These are phyloP conservation scores for Musa acuminata DNA, from an alignment of 176 grass and related monocot genomes.

Conservation along the genomic window DNA sequence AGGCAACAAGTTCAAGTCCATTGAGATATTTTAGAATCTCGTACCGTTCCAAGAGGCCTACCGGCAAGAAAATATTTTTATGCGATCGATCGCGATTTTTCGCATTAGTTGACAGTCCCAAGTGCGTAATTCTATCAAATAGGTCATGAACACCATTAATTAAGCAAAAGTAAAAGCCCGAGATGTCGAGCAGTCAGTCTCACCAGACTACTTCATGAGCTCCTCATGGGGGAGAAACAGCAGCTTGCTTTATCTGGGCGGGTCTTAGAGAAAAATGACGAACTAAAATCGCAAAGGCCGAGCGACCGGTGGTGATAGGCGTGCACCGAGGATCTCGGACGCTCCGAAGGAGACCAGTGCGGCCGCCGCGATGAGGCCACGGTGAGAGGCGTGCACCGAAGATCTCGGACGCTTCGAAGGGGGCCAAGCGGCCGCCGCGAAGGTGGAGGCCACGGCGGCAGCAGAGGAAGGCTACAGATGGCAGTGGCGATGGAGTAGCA, in stretches of 20 bases:
- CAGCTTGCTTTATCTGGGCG: slow-evolving; percentile 37
- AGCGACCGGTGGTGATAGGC: slow-evolving; percentile 30
- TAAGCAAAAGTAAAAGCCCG: too few species aligned
- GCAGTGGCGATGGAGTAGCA: background rate
- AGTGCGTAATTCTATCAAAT: slow-evolving; percentile 4
- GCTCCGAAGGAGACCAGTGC: slow-evolving; percentile 21
- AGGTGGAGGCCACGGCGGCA: background rate
- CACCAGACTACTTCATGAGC: slow-evolving; percentile 87
- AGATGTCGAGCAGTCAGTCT: slow-evolving; percentile 12
- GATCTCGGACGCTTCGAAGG: too few species aligned
- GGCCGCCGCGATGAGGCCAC: slow-evolving; percentile 30
- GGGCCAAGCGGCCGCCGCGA: slow-evolving; percentile 38
- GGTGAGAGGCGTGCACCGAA: background rate
- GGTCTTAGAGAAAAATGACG: slow-evolving; percentile 32
- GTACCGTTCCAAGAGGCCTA: slow-evolving; percentile 80
- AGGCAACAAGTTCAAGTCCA: background rate
- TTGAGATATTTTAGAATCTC: slow-evolving; percentile 82
- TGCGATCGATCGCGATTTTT: background rate
- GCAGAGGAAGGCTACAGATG: slow-evolving; percentile 10
- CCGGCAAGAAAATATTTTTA: slow-evolving; percentile 78
- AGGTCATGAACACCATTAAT: too few species aligned
- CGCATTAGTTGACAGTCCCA: background rate
- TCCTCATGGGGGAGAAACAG: slow-evolving; percentile 44
- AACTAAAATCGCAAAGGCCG: slow-evolving; percentile 2
- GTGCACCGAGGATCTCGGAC: slow-evolving; percentile 58